Percentiles rank a stretch among this genome's conserved stretches.
phyloP scores from a whole-genome alignment of 306 rosid genomes.

The Cyclanthera cordifolia region DNA sequence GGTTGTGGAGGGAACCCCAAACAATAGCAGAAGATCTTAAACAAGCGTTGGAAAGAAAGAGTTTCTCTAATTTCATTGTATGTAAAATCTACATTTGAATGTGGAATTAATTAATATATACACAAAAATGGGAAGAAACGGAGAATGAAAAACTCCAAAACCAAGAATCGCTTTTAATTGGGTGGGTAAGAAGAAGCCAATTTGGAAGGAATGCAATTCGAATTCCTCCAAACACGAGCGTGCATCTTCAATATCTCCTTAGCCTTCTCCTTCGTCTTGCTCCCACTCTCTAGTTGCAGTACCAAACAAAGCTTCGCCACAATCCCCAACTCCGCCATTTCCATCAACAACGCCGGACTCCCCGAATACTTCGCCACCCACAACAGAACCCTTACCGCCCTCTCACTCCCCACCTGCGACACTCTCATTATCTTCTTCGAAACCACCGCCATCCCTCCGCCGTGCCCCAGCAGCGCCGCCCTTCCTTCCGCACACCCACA shows the following conservation, averaged over 20 bases:
- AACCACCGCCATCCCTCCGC: constrained; percentile 58
- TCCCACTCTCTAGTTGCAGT: constrained; percentile 57
- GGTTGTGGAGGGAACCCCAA: too few relatives aligned
- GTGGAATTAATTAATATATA: background rate
- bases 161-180: background rate
- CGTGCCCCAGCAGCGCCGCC: constrained; percentile 48
- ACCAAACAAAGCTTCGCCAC: constrained; percentile 64
- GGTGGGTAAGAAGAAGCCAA: constrained; percentile 36
- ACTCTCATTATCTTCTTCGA: constrained; percentile 70
- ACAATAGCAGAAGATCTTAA: too few relatives aligned
- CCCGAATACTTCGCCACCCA: constrained; percentile 42
- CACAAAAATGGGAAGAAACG: background rate
- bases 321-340: constrained; percentile 60
- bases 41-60: too few relatives aligned
- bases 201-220: constrained; percentile 42
- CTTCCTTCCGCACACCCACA: constrained; percentile 75
- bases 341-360: constrained; percentile 34
- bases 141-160: too few relatives aligned
- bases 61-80: background rate
- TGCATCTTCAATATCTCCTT: constrained; percentile 61
- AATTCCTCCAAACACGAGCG: constrained; percentile 43
- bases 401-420: constrained; percentile 49
- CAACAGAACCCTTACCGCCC: constrained; percentile 49
- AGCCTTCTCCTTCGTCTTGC: constrained; percentile 59
- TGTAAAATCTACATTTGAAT: background rate